Conservation (phyloP, 257 asterid species). For the Gentiana straminea region DNA sequence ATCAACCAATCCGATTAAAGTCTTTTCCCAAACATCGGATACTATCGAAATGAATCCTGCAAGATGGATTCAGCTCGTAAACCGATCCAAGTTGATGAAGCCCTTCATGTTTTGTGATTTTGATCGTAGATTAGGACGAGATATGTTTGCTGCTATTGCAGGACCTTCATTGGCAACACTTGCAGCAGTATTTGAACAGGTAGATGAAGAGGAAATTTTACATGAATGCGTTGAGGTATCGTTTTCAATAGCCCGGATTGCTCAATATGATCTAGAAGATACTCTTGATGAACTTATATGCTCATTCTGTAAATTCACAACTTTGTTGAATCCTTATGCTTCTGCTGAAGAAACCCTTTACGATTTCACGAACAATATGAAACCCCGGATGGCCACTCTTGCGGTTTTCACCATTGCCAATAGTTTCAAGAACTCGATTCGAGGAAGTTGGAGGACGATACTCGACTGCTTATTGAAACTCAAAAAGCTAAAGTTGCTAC, state of each 20-base stretch:
- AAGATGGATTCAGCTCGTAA: constrained; percentile 80
- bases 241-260: constrained; percentile 74
- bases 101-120: constrained; percentile 51
- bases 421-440: constrained; percentile 59
- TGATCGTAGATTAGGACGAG: constrained; percentile 74
- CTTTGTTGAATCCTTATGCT: constrained; percentile 65
- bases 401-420: constrained; percentile 80
- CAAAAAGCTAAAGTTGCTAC: constrained; percentile 71
- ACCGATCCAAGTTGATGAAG: constrained; percentile 43
- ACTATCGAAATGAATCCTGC: constrained; percentile 60
- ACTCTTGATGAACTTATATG: constrained; percentile 74
- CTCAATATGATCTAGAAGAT: constrained; percentile 78
- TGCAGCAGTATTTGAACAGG: constrained; percentile 74
- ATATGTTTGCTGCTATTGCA: constrained; percentile 77
- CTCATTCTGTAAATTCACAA: constrained; percentile 79
- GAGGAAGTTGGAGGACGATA: constrained; percentile 92
- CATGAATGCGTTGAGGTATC: constrained; percentile 73
- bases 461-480: constrained; percentile 86
- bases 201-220: constrained; percentile 73
- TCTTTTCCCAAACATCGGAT: constrained; percentile 23
- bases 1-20: constrained; percentile 40
- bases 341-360: constrained; percentile 77
- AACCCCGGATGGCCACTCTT: constrained; percentile 82
- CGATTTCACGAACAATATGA: constrained; percentile 73
- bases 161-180: constrained; percentile 87